These are phyloP conservation scores for Lophiotrema nucula DNA, from an alignment of 495 filamentous ascomycete genomes.

Conservation along the genomic window DNA sequence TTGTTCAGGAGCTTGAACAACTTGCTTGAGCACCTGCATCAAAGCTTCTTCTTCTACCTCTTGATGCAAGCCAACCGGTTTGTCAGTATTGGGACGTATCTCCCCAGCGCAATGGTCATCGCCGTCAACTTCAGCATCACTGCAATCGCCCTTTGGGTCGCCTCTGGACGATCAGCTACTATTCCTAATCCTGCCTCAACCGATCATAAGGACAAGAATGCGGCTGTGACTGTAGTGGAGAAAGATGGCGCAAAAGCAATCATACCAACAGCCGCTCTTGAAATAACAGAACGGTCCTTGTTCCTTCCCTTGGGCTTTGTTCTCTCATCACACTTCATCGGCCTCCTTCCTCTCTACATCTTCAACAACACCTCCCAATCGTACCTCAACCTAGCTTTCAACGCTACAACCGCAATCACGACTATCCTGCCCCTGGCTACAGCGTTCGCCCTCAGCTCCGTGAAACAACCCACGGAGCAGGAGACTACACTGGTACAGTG, in stretches of 20 bases:
- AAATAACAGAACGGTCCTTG: conserved; percentile 63
- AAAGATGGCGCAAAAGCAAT: conserved; percentile 40
- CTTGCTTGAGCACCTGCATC: conserved; percentile 91
- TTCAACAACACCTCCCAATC: conserved; percentile 74
- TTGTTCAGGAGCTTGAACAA: conserved; percentile 92
- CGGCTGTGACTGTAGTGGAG: conserved; percentile 35
- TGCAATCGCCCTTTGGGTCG: conserved; percentile 87
- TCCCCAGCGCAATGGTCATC: conserved; percentile 94
- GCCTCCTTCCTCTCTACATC: conserved; percentile 79
- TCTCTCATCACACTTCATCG: conserved; percentile 67
- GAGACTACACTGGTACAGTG: conserved; percentile 79
- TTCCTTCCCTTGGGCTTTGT: conserved; percentile 77
- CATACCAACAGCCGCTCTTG: conserved; percentile 37
- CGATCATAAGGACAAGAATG: conserved; percentile 1
- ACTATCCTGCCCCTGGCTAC: conserved; percentile 57
- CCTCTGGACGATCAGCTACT: conserved; percentile 58
- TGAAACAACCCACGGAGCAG: conserved; percentile 56
- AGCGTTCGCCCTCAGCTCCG: conserved; percentile 52
- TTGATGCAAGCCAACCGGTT: conserved; percentile 87
- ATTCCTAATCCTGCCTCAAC: conserved; percentile 18
- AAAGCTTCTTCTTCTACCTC: conserved; percentile 99
- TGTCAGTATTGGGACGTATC: conserved; percentile 96
- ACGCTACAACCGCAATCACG: conserved; percentile 57
- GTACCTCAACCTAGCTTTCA: conserved; percentile 59
- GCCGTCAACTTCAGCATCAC: conserved; percentile 94